Base-by-base conservation (phyloP, 2,329 filamentous ascomycete species). In the Colletotrichum nymphaeae region DNA sequence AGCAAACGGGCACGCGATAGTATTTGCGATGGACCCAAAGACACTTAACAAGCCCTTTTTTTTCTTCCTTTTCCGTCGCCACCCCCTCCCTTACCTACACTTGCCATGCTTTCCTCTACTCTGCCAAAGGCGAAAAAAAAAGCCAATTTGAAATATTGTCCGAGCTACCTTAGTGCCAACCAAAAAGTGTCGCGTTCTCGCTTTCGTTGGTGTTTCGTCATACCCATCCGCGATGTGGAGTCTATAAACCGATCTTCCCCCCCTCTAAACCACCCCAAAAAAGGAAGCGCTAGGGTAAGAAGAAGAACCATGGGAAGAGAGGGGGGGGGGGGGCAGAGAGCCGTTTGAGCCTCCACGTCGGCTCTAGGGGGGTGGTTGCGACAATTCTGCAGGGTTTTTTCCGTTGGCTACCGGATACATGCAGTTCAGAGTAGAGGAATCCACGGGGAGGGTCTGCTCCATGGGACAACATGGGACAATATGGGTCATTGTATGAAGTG, bases 261-360 rank as follows among this genome's bases (percentile, higher is more conserved):
- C 16, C 42, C 46, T 55, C 59, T 12, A 28, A 11, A 22, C 52
- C 32, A 32, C 32, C 8, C 8, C 22, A 22, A 55, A 26, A 60
- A 53, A 58, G 46, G 69, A 72, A 59, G 35, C 19, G 22, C 42
- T 14, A 60, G 57, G n/a, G 37, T 35, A 49, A 56, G 67, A 42
- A 69, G 46, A 59, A 46, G 59, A 24, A 59, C 8, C 9, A 35
- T 22, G 24, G 52, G 49, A 24, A 35, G 7, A 60, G 16, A 49
- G 16, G 16, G 16, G 37, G 19, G n/a, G n/a, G n/a, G 37, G 19
- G 42, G 42, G 4, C 42, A 49, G 16, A 49, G 55, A n/a, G 53
- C 53, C 46, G 68, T 71, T 65, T 71, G 55, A 71, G 55, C 68
- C 55, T 67, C 68, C 56, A 63, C 28, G n/a, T 59, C 49, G 32